phyloP scores from a whole-genome alignment of 23 red algal species.

The Gracilaria gracilis region DNA sequence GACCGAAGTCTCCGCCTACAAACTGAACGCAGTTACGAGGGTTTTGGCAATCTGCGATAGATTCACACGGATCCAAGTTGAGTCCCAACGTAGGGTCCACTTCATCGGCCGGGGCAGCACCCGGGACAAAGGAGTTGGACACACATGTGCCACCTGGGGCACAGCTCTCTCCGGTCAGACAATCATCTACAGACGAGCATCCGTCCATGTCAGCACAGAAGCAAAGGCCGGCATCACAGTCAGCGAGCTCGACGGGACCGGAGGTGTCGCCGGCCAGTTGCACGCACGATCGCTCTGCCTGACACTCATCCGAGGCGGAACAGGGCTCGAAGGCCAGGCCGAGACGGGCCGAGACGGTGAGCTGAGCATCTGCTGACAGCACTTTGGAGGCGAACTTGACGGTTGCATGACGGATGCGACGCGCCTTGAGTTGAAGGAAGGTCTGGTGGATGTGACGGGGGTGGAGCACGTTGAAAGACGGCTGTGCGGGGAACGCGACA shows the following conservation, averaged over 20 bases:
- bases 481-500: not conserved
- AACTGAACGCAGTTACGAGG: conserved; percentile 37
- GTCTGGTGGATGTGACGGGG: conserved; percentile 2
- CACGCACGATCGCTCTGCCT: not conserved
- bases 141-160: not conserved
- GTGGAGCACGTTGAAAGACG: not conserved
- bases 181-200: not conserved
- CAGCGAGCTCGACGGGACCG: not conserved
- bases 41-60: conserved; percentile 17
- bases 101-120: not conserved
- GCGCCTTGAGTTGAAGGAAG: conserved; percentile 19
- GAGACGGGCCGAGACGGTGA: not conserved
- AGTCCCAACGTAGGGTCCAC: not conserved
- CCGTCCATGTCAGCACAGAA: conserved; percentile 15
- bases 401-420: not conserved
- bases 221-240: not conserved
- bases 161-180: conserved; percentile 12
- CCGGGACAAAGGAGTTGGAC: conserved; percentile 21
- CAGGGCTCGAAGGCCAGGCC: conserved; percentile 34
- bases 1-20: not conserved
- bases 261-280: conserved; percentile 2
- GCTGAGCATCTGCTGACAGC: not conserved
- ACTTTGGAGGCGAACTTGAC: not conserved
- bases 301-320: not conserved
- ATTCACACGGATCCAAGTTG: conserved; percentile 16